These are phyloP conservation scores for Leucogyrophana mollusca DNA, from an alignment of 768 basidiomycete genomes.

Conservation along the genomic window DNA sequence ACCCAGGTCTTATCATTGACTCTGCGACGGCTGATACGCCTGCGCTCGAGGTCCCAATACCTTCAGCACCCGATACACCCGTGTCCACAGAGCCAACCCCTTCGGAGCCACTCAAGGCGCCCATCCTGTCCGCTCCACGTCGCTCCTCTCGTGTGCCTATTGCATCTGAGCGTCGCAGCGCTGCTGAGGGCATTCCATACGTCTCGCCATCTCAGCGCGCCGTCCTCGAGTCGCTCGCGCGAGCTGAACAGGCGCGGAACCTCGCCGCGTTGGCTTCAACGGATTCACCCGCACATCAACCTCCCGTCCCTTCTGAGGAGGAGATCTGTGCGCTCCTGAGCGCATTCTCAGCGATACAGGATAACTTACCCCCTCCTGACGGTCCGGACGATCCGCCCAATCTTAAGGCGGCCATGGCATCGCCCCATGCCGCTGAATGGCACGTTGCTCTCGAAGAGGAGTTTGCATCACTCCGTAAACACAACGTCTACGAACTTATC, in stretches of 20 bases:
- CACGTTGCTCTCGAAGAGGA: conserved; percentile 10
- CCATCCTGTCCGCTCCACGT: not conserved
- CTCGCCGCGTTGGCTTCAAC: not conserved
- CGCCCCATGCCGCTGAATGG: conserved; percentile 18
- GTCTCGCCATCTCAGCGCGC: not conserved
- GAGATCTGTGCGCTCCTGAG: not conserved
- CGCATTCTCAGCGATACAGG: not conserved
- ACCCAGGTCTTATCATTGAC: conserved; percentile 13
- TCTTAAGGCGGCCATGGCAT: conserved; percentile 15
- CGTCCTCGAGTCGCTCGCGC: not conserved
- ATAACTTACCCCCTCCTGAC: not conserved
- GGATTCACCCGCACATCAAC: not conserved
- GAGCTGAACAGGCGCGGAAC: not conserved
- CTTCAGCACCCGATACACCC: conserved; percentile 3
- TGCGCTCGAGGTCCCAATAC: no score
- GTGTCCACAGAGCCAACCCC: not conserved
- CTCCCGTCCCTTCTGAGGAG: conserved; percentile 1
- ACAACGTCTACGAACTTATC: conserved; percentile 1
- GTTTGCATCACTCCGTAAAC: not conserved
- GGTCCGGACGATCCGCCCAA: conserved; percentile 16
- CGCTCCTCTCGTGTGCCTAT: not conserved
- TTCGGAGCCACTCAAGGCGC: no score
- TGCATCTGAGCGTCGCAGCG: not conserved
- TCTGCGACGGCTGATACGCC: conserved; percentile 11
- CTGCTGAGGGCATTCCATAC: not conserved